phyloP scores from a whole-genome alignment of 805 yeast genomes.

The Cyberlindnera mrakii region DNA sequence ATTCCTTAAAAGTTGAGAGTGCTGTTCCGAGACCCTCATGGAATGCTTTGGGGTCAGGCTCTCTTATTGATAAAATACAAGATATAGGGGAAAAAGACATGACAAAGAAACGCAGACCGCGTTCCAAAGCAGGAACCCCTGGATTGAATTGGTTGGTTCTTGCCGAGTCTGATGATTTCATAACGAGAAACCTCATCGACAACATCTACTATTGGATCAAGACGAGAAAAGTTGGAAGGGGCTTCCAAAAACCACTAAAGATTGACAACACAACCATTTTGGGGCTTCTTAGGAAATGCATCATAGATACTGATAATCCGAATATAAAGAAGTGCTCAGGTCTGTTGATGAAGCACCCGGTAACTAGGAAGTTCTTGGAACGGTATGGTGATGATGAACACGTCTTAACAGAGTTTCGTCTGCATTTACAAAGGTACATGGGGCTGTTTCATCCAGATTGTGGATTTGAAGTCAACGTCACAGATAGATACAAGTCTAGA shows the following conservation, averaged over 20 bases:
- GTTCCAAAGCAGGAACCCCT: no score
- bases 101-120: no score
- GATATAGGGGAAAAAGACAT: no score
- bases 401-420: conserved; percentile 26
- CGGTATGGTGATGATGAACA: conserved; percentile 16
- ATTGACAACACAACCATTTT: conserved; percentile 5
- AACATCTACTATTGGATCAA: conserved; percentile 22
- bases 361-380: conserved; percentile 23
- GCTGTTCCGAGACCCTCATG: no score
- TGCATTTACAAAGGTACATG: conserved; percentile 32
- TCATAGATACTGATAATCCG: conserved; percentile 11
- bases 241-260: not conserved
- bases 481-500: conserved; percentile 31
- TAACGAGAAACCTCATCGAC: conserved; percentile 25
- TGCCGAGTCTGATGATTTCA: conserved; percentile 25
- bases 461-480: conserved; percentile 36
- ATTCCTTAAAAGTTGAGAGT: no score
- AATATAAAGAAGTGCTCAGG: conserved; percentile 17
- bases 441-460: conserved; percentile 30
- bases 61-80: no score
- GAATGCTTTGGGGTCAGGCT: no score
- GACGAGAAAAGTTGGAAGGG: conserved; percentile 21
- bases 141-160: conserved; percentile 19
- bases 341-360: conserved; percentile 21
- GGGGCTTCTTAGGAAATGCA: conserved; percentile 6